A percentile compares a stretch with the other conserved stretches of the same genome.
phyloP scores from a whole-genome alignment of 1,284 basidiomycete genomes.

The Irpex sp. region DNA sequence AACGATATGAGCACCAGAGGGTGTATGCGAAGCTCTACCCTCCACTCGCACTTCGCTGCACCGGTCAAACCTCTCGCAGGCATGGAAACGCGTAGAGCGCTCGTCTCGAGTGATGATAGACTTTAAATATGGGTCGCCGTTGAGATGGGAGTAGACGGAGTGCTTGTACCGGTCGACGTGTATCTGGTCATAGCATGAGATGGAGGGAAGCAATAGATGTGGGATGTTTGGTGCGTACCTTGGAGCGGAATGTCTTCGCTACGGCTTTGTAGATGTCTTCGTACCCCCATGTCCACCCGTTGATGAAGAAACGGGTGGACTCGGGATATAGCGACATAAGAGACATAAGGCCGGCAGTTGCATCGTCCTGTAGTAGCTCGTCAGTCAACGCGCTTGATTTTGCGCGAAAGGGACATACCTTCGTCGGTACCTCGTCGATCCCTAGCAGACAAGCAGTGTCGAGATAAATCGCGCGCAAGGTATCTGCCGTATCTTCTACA shows the following conservation, averaged over 20 bases:
- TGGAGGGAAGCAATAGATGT: neutral
- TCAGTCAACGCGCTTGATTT: neutral
- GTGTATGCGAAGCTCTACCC: constrained; percentile 26
- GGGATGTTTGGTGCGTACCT: constrained; percentile 37
- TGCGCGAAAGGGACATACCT: constrained; percentile 41
- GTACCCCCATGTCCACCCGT: constrained; percentile 93
- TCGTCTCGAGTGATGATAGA: constrained; percentile 62
- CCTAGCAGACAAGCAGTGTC: constrained; percentile 77
- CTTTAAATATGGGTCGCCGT: constrained; percentile 59
- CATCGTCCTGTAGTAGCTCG: constrained; percentile 47
- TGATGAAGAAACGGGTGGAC: constrained; percentile 80
- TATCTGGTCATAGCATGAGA: constrained; percentile 44
- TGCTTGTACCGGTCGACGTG: constrained; percentile 89
- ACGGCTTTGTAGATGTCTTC: constrained; percentile 82
- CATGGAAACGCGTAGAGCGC: constrained; percentile 76
- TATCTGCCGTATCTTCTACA: constrained; percentile 27
- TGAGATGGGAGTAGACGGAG: constrained; percentile 55
- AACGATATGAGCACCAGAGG: constrained; percentile 52
- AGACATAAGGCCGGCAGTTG: constrained; percentile 61
- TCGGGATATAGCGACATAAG: constrained; percentile 68
- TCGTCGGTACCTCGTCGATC: constrained; percentile 62
- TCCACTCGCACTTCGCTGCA: constrained; percentile 62
- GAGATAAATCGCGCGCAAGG: constrained; percentile 80
- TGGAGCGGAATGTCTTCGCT: constrained; percentile 55
- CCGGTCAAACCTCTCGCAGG: constrained; percentile 80